phyloP scores from a whole-genome alignment of 495 filamentous ascomycete species.

The Niebla homalea region DNA sequence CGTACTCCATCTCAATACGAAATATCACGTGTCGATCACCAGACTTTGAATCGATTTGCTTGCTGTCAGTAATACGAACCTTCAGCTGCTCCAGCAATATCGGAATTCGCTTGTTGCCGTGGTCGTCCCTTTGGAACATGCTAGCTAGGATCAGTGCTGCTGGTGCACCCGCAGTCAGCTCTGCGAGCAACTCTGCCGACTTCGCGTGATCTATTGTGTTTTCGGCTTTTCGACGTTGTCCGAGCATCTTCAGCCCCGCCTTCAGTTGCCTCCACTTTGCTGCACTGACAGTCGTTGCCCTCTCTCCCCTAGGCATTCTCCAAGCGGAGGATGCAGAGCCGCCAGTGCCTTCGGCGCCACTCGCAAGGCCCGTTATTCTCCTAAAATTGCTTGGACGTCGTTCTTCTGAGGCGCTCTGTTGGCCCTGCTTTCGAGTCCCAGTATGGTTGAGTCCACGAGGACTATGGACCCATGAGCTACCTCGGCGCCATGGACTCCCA shows the following conservation, averaged over 20 bases:
- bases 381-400: slow-evolving; percentile 59
- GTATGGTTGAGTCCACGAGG: slow-evolving; percentile 43
- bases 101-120: slow-evolving; percentile 86
- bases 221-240: slow-evolving; percentile 65
- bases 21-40: slow-evolving; percentile 78
- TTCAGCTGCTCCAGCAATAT: slow-evolving; percentile 93
- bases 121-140: slow-evolving; percentile 94
- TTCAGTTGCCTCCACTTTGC: slow-evolving; percentile 83
- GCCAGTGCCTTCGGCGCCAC: slow-evolving; percentile 41
- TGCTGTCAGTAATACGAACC: slow-evolving; percentile 68
- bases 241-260: slow-evolving; percentile 67
- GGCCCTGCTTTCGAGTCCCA: slow-evolving; percentile 21
- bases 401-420: slow-evolving; percentile 35
- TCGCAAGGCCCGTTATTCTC: slow-evolving; percentile 59
- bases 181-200: slow-evolving; percentile 90
- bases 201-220: slow-evolving; percentile 82
- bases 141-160: slow-evolving; percentile 87
- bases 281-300: slow-evolving; percentile 63
- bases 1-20: slow-evolving; percentile 89
- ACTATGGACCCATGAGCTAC: slow-evolving; percentile 40
- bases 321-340: slow-evolving; percentile 34
- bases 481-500: slow-evolving; percentile 42
- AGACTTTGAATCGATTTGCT: slow-evolving; percentile 41
- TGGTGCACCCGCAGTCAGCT: slow-evolving; percentile 80
- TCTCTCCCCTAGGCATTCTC: slow-evolving; percentile 39